phyloP scores from a whole-genome alignment of 2,329 filamentous ascomycete species.

The Diaporthe sp. region DNA sequence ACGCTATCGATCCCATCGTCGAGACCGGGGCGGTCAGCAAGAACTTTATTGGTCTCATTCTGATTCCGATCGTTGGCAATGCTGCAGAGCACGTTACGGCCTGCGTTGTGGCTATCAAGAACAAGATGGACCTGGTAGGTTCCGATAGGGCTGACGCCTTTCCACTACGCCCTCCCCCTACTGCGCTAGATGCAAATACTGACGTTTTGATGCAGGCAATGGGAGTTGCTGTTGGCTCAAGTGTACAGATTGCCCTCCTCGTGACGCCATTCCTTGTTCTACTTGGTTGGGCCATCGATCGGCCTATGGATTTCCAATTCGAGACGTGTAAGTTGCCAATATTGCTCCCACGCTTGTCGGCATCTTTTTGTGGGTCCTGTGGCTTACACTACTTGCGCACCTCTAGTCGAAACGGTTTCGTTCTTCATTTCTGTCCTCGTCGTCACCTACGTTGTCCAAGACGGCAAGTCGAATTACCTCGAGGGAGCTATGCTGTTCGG shows the following conservation, averaged over 20 bases:
- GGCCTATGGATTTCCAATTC: constrained; percentile 84
- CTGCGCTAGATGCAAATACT: background rate
- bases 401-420: constrained; percentile 77
- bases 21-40: constrained; percentile 80
- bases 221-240: constrained; percentile 85
- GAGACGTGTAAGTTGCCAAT: constrained; percentile 68
- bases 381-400: constrained; percentile 41
- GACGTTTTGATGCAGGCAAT: constrained; percentile 67
- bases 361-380: background rate
- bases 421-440: constrained; percentile 83
- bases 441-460: constrained; percentile 82
- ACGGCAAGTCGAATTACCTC: constrained; percentile 87
- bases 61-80: constrained; percentile 85
- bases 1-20: constrained; percentile 73
- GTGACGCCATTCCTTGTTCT: constrained; percentile 86
- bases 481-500: constrained; percentile 79
- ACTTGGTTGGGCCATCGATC: constrained; percentile 82
- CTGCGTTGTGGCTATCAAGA: constrained; percentile 81
- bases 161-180: too few relatives aligned
- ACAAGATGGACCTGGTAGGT: constrained; percentile 76
- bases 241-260: constrained; percentile 85
- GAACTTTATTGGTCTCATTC: constrained; percentile 84
- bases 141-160: background rate
- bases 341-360: background rate
- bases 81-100: constrained; percentile 87